Conservation (phyloP, 2,329 filamentous ascomycete genomes). For the Neonectria coccinea region DNA sequence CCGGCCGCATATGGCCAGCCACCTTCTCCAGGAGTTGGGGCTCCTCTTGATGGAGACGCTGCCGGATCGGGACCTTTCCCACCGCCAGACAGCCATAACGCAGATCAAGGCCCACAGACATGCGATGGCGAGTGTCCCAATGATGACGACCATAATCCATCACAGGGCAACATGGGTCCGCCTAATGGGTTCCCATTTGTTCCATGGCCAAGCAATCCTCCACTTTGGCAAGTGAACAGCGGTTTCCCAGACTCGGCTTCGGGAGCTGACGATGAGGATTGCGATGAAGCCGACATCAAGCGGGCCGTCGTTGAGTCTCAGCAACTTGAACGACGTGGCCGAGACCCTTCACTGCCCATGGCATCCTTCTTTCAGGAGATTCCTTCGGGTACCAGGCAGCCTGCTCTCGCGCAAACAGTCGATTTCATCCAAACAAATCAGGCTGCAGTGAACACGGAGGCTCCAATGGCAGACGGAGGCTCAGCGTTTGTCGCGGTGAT, state of each 20-base stretch:
- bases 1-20: slow-evolving; percentile 3
- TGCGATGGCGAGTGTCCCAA: slow-evolving; percentile 22
- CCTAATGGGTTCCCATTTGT: not conserved
- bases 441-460: not conserved
- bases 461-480: not conserved
- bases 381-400: no score
- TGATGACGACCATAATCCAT: not conserved
- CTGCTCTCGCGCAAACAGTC: not conserved
- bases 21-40: not conserved
- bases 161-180: not conserved
- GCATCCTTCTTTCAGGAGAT: no score
- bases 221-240: not conserved
- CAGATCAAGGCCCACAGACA: not conserved
- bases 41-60: not conserved
- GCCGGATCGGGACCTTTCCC: not conserved
- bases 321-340: not conserved
- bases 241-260: not conserved
- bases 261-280: slow-evolving; percentile 4
- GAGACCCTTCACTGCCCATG: not conserved
- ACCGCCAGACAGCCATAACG: not conserved
- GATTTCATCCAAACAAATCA: not conserved
- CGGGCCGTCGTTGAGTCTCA: not conserved
- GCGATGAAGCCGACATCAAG: slow-evolving; percentile 3
- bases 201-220: not conserved
- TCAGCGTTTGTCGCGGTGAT: not conserved